These are phyloP conservation scores for Cyclotella sp. DNA, from an alignment of 108 stramenopile species.

Conservation along the genomic window DNA sequence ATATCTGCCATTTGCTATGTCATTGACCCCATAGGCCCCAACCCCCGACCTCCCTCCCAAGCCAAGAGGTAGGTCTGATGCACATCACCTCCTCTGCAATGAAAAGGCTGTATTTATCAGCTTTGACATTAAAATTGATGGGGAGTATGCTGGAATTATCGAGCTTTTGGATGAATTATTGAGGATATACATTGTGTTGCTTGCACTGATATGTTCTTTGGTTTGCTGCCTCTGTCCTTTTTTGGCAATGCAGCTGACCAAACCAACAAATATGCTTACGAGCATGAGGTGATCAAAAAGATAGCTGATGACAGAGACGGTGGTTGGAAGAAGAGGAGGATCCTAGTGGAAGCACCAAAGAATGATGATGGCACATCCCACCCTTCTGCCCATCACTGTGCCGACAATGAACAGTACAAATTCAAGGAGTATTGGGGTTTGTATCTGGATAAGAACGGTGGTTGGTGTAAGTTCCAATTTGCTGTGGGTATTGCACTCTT, in stretches of 20 bases:
- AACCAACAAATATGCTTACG: constrained; percentile 11
- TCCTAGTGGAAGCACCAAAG: not conserved
- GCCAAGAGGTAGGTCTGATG: too few relatives aligned
- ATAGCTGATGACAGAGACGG: constrained; percentile 3
- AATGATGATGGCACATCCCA: not conserved
- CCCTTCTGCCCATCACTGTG: not conserved
- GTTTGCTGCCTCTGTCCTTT: not conserved
- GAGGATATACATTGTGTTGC: too few relatives aligned
- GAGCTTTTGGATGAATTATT: too few relatives aligned
- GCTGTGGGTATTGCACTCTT: constrained; percentile 20
- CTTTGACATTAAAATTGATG: too few relatives aligned
- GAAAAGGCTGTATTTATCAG: too few relatives aligned
- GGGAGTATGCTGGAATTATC: too few relatives aligned
- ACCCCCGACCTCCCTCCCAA: too few relatives aligned
- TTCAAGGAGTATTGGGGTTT: too few relatives aligned
- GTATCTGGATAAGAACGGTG: too few relatives aligned
- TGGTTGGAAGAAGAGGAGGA: not conserved
- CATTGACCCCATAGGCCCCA: too few relatives aligned
- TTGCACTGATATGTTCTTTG: not conserved
- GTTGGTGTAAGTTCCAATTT: constrained; percentile 10
- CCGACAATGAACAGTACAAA: constrained; percentile 9
- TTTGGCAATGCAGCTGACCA: not conserved
- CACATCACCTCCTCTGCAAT: too few relatives aligned
- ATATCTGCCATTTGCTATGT: too few relatives aligned
- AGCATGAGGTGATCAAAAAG: not conserved